Percentiles rank a stretch among this genome's conserved stretches.
These are phyloP conservation scores for Leucaena leucocephala DNA, from an alignment of 306 rosid genomes.

Conservation along the genomic window DNA sequence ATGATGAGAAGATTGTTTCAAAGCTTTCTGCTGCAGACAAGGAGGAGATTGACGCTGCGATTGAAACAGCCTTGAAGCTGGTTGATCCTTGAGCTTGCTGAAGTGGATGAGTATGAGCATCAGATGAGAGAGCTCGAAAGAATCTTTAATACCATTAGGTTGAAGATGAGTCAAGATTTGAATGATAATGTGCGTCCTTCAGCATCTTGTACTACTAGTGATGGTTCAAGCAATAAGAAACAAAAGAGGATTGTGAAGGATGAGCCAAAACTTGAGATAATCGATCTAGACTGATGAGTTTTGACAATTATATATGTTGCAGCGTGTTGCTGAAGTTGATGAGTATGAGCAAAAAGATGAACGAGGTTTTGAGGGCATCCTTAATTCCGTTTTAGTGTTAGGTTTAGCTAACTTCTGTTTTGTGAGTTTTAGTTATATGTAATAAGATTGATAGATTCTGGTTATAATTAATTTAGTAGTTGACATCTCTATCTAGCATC, in stretches of 20 bases:
- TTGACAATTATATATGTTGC: no score
- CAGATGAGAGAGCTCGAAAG: neutral
- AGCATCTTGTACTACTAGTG: neutral
- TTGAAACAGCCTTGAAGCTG: neutral
- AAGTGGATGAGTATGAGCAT: neutral
- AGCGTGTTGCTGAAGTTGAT: neutral
- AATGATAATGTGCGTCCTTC: neutral
- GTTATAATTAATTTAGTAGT: no score
- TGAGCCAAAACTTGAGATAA: neutral
- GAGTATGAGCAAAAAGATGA: neutral
- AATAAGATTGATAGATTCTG: no score
- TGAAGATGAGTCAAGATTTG: neutral
- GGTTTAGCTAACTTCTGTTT: no score
- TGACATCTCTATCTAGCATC: no score
- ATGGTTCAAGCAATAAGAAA: neutral
- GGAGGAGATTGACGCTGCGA: constrained; percentile 62
- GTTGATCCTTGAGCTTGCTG: neutral
- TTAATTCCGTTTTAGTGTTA: no score
- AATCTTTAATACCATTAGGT: neutral
- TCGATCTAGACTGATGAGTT: neutral
- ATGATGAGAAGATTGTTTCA: constrained; percentile 37
- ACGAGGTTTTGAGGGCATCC: no score
- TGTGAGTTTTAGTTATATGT: no score
- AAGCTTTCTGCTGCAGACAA: constrained; percentile 41
- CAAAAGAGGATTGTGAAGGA: neutral